Evolutionary conservation across 139 green algal species (phyloP).

Genomic region (Nannochloris sp.): DNA sequence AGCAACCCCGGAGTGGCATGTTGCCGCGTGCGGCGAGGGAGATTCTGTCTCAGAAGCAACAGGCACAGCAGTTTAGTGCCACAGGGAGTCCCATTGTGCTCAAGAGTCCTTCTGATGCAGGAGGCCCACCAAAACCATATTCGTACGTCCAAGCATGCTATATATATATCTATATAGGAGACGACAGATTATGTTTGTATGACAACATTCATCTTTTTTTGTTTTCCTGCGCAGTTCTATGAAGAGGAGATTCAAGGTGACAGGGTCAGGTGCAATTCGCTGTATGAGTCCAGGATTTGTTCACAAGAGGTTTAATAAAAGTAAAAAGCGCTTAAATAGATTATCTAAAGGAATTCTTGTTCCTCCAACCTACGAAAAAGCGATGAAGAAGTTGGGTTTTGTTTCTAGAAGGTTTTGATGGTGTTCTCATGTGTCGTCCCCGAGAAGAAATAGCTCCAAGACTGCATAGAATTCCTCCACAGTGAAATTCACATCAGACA

Average conservation of each 20-base stretch:
- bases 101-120: background rate
- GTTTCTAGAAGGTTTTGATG: slow-evolving; percentile 16
- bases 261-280: slow-evolving; percentile 23
- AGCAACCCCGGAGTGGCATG: no score
- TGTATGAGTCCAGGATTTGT: slow-evolving; percentile 25
- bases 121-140: background rate
- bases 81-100: background rate
- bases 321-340: slow-evolving; percentile 5
- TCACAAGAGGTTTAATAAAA: slow-evolving; percentile 41
- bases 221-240: slow-evolving; percentile 19
- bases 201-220: no score
- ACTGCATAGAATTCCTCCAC: slow-evolving; percentile 27
- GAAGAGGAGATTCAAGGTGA: slow-evolving; percentile 38
- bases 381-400: slow-evolving; percentile 29
- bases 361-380: slow-evolving; percentile 21
- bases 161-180: no score
- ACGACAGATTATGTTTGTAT: no score
- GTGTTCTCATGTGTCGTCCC: background rate
- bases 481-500: slow-evolving; percentile 16
- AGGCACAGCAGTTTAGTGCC: no score
- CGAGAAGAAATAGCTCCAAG: slow-evolving; percentile 10
- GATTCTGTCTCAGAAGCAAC: no score
- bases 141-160: background rate
- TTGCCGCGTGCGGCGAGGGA: no score
- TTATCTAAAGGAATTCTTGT: slow-evolving; percentile 14